Base-by-base conservation (phyloP, 139 green algal genomes). In the Raphidocelis subcapitata region DNA sequence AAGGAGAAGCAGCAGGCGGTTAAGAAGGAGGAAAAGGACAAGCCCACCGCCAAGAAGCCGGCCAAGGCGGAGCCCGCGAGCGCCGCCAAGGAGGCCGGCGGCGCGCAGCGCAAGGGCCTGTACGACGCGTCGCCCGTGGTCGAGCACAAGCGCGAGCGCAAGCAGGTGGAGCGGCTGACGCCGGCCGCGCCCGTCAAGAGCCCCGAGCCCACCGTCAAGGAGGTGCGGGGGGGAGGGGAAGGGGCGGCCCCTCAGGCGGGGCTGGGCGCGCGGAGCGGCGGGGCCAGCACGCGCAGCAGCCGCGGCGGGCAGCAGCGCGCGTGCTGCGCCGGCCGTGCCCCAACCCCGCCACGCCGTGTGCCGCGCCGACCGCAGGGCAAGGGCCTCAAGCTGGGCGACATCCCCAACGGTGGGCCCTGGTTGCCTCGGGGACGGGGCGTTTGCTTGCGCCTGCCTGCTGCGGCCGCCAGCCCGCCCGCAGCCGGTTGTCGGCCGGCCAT, bases 301-400 rank as follows among this genome's bases (percentile, higher is more conserved):
- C n/a, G n/a, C n/a, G n/a, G n/a, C n/a, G n/a, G n/a, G n/a, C n/a
- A n/a, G n/a, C n/a, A n/a, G n/a, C n/a, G n/a, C n/a, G n/a, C n/a
- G n/a, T n/a, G n/a, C n/a, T n/a, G n/a, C n/a, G n/a, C n/a, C n/a
- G n/a, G n/a, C n/a, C n/a, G n/a, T n/a, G n/a, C n/a, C n/a, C n/a
- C n/a, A n/a, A n/a, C n/a, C n/a, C n/a, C n/a, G n/a, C n/a, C n/a
- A n/a, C n/a, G n/a, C n/a, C n/a, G n/a, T n/a, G n/a, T n/a, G n/a
- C n/a, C n/a, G n/a, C n/a, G 36, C n/a, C 56, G 20, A 57, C 31
- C 61, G 71, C 82, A 92, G 83, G 89, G 89, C 62, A 74, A 76
- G 37, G 89, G 89, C 21, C 74, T 68, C 1, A 87, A 88, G 76
- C 84, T 94, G 18, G 77, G 82, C 1, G 87, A 92, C 55, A 94